Evolutionary conservation across 352 stramenopile genomes (phyloP).

Genomic region (Phytophthora pini): DNA sequence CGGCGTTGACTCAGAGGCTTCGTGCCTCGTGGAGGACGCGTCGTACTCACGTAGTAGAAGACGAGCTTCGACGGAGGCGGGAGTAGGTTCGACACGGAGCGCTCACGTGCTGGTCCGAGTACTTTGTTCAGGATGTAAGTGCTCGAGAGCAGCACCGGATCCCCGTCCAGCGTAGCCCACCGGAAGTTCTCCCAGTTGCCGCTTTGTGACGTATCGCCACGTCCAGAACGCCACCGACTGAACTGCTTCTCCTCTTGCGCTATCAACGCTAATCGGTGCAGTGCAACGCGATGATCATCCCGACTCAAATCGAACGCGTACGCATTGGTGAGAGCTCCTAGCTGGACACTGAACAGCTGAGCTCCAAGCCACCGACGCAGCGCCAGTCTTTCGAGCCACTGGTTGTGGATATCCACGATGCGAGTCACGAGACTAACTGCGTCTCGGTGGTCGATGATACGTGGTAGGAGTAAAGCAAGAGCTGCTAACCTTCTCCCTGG

Average conservation of each 20-base stretch:
- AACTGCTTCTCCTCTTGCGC: slow-evolving; percentile 80
- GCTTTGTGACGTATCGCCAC: slow-evolving; percentile 80
- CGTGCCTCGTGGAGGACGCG: slow-evolving; percentile 61
- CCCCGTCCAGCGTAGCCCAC: slow-evolving; percentile 73
- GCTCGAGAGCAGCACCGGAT: slow-evolving; percentile 64
- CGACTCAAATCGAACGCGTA: slow-evolving; percentile 68
- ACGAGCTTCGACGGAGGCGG: slow-evolving; percentile 25
- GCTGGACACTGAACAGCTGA: slow-evolving; percentile 61
- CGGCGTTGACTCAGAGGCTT: slow-evolving; percentile 52
- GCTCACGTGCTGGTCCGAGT: slow-evolving; percentile 33
- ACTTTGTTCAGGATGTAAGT: slow-evolving; percentile 78
- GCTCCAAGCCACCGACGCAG: slow-evolving; percentile 61
- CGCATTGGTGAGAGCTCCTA: slow-evolving; percentile 72
- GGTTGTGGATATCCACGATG: slow-evolving; percentile 46
- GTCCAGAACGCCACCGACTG: slow-evolving; percentile 56
- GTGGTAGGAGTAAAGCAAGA: slow-evolving; percentile 53
- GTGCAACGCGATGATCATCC: slow-evolving; percentile 46
- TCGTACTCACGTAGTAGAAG: slow-evolving; percentile 90
- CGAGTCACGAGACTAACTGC: slow-evolving; percentile 47
- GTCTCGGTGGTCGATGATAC: slow-evolving; percentile 73
- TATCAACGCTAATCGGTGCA: slow-evolving; percentile 68
- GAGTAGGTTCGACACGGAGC: background rate
- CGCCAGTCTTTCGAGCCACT: slow-evolving; percentile 65
- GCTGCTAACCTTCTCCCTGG: slow-evolving; percentile 38
- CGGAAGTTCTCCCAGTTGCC: slow-evolving; percentile 92